Percentiles rank a stretch among this genome's conserved stretches.
phyloP scores from a whole-genome alignment of 179 eudicot genomes.

The Actinidia arguta region DNA sequence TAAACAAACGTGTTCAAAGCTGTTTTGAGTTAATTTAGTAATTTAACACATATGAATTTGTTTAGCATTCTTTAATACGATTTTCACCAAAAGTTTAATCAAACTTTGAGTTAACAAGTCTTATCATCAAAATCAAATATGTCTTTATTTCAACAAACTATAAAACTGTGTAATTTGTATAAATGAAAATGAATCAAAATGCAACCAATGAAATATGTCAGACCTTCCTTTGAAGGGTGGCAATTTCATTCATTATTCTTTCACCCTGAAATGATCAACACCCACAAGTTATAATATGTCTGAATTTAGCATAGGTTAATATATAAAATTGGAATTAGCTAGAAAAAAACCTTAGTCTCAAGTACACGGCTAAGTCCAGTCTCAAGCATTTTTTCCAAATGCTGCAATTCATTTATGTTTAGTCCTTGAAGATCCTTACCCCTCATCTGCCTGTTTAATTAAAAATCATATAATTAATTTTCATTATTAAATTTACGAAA shows the following conservation, averaged over 20 bases:
- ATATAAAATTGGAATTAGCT: too few species aligned
- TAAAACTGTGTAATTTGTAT: background rate
- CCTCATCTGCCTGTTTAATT: slow-evolving; percentile 55
- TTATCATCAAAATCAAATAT: background rate
- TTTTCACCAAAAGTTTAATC: background rate
- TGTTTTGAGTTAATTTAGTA: too few species aligned
- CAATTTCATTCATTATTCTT: slow-evolving; percentile 57
- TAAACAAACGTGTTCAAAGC: too few species aligned
- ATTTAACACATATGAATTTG: too few species aligned
- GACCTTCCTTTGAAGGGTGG: slow-evolving; percentile 60
- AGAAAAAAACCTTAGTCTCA: slow-evolving; percentile 54
- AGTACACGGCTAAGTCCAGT: slow-evolving; percentile 58
- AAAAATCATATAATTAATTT: background rate
- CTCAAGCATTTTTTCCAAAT: slow-evolving; percentile 66
- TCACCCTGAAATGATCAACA: slow-evolving; percentile 44
- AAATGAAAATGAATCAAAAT: background rate
- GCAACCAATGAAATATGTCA: background rate
- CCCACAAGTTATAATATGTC: too few species aligned
- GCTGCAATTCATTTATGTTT: slow-evolving; percentile 56
- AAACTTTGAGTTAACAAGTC: background rate
- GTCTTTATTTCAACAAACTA: background rate
- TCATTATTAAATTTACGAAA: background rate
- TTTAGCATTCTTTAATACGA: background rate
- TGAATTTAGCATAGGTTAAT: background rate
- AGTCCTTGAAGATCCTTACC: slow-evolving; percentile 78